Conservation (phyloP, 352 stramenopile species). For the Phytophthora brassicae region DNA sequence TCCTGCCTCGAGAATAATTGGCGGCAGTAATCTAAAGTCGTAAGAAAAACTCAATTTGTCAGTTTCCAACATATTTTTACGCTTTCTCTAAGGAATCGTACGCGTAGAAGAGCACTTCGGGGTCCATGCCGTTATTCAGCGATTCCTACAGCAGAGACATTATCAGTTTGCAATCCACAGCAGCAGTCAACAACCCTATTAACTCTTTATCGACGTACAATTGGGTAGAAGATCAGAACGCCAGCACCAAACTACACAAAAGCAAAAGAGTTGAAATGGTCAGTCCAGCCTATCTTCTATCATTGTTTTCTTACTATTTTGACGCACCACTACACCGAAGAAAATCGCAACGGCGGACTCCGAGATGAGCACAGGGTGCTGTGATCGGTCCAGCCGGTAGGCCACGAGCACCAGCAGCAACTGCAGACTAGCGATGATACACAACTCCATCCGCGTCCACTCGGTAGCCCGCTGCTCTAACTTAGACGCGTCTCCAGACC, state of each 20-base stretch:
- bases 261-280: too few relatives aligned
- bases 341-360: constrained; percentile 84
- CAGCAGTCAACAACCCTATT: too few relatives aligned
- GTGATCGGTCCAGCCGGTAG: constrained; percentile 75
- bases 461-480: constrained; percentile 37
- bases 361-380: constrained; percentile 70
- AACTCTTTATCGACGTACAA: constrained; percentile 35
- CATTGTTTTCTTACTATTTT: neutral
- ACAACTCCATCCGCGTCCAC: constrained; percentile 78
- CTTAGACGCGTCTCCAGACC: constrained; percentile 20
- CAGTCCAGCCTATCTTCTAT: constrained; percentile 11
- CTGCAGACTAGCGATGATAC: constrained; percentile 80
- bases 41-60: constrained; percentile 1
- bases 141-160: constrained; percentile 50
- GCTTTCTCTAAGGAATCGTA: constrained; percentile 27
- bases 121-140: constrained; percentile 79
- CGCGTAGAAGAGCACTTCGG: constrained; percentile 84
- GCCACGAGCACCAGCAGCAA: constrained; percentile 78
- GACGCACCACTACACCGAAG: constrained; percentile 78
- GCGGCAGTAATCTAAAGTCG: constrained; percentile 51
- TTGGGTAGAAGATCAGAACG: constrained; percentile 79
- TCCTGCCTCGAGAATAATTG: constrained; percentile 85
- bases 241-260: constrained; percentile 63
- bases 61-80: neutral
- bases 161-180: constrained; percentile 2